Evolutionary conservation across 176 grass and related monocot species (phyloP).

Genomic region (Triticum turgidum): DNA sequence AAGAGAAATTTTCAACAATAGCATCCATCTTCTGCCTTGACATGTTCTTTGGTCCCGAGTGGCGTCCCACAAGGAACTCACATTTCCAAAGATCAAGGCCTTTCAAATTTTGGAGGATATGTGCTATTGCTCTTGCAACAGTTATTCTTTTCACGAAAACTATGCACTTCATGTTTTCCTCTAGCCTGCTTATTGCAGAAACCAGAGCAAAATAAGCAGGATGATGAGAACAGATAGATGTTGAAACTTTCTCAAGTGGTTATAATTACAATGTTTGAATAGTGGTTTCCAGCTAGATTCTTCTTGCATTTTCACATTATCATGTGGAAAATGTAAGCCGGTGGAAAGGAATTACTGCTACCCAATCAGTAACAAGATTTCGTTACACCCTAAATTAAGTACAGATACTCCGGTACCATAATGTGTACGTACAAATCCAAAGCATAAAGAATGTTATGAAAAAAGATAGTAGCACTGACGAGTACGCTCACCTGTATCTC

Average conservation of each 20-base stretch:
- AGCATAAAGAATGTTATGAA: slow-evolving; percentile 2
- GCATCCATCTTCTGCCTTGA: slow-evolving; percentile 76
- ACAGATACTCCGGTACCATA: background rate
- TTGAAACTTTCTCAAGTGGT: slow-evolving; percentile 13
- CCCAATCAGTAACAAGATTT: slow-evolving; percentile 2
- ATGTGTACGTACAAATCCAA: background rate
- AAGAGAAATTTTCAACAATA: slow-evolving; percentile 84
- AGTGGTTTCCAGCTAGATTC: background rate
- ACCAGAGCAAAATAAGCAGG: slow-evolving; percentile 27
- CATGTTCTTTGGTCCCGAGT: slow-evolving; percentile 73
- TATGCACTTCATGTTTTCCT: slow-evolving; percentile 84
- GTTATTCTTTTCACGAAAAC: slow-evolving; percentile 94
- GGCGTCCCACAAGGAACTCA: slow-evolving; percentile 80
- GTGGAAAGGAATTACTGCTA: background rate
- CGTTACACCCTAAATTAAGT: background rate
- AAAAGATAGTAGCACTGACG: background rate
- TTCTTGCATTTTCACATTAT: background rate
- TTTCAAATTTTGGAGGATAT: slow-evolving; percentile 64
- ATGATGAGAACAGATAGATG: slow-evolving; percentile 34
- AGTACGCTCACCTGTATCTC: slow-evolving; percentile 56
- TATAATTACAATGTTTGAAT: slow-evolving; percentile 18
- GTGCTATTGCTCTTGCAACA: slow-evolving; percentile 64
- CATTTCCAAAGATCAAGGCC: slow-evolving; percentile 86
- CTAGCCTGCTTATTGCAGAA: slow-evolving; percentile 51
- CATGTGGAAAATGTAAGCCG: background rate